Conservation (phyloP, 768 basidiomycete genomes). For the Russula foetens region DNA sequence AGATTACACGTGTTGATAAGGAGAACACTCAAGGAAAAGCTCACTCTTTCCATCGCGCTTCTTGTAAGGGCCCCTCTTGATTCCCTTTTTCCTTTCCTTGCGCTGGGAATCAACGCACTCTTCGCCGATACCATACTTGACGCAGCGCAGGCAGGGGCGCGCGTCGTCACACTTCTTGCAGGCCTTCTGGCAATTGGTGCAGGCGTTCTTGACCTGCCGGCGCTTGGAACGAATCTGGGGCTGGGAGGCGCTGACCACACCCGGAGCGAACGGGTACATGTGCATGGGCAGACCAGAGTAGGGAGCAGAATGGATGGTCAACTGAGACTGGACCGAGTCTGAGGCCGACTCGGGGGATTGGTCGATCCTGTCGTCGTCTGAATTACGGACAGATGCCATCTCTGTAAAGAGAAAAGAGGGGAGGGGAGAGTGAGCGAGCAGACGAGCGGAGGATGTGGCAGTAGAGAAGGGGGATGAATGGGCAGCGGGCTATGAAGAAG, state of each 20-base stretch:
- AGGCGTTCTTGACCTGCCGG: slow-evolving; percentile 85
- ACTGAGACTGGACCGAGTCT: slow-evolving; percentile 36
- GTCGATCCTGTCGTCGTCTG: slow-evolving; percentile 34
- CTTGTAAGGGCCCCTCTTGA: slow-evolving; percentile 88
- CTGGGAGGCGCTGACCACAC: slow-evolving; percentile 35
- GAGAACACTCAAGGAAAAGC: slow-evolving; percentile 27
- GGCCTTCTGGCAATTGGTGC: slow-evolving; percentile 84
- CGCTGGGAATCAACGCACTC: slow-evolving; percentile 86
- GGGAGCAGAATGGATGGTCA: slow-evolving; percentile 44
- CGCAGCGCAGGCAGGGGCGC: slow-evolving; percentile 86
- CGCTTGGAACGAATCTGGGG: slow-evolving; percentile 64
- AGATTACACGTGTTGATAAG: slow-evolving; percentile 18
- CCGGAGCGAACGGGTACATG: slow-evolving; percentile 60
- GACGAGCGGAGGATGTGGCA: slow-evolving; percentile 17
- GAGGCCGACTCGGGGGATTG: slow-evolving; percentile 19
- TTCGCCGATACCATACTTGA: slow-evolving; percentile 82
- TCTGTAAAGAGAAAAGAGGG: slow-evolving; percentile 3
- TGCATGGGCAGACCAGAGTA: slow-evolving; percentile 53
- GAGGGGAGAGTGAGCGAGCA: slow-evolving; percentile 3
- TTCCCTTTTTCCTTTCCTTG: slow-evolving; percentile 86
- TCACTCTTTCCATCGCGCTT: slow-evolving; percentile 88
- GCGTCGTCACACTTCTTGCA: slow-evolving; percentile 92
- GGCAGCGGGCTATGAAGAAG: slow-evolving; percentile 14
- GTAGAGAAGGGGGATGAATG: slow-evolving; percentile 16
- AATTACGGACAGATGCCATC: slow-evolving; percentile 19